These are phyloP conservation scores for Ceratobasidium sp. DNA, from an alignment of 1,284 basidiomycete genomes.

Conservation along the genomic window DNA sequence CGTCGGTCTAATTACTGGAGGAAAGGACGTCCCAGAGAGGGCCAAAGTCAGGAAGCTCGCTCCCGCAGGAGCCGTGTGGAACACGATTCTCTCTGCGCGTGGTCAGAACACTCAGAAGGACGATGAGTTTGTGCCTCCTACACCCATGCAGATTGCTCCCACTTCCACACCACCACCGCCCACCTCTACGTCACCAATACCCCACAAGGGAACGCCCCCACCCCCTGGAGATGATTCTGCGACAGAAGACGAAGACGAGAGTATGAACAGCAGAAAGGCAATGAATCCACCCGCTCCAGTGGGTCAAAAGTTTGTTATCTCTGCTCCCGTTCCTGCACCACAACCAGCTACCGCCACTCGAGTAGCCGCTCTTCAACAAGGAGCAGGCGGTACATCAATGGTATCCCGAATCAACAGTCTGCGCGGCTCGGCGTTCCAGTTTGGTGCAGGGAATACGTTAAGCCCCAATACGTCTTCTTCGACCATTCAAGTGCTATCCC, in stretches of 20 bases:
- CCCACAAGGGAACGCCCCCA: background rate
- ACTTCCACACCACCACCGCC: constrained; percentile 7
- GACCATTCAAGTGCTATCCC: background rate
- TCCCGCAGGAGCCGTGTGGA: constrained; percentile 5
- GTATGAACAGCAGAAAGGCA: background rate
- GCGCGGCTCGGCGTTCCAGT: constrained; percentile 29
- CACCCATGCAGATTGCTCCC: background rate
- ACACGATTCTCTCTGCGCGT: constrained; percentile 13
- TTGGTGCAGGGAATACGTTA: constrained; percentile 5
- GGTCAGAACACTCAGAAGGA: constrained; percentile 10
- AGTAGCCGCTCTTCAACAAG: background rate
- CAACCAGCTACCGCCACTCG: background rate
- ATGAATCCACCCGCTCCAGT: background rate
- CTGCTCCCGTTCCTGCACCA: background rate
- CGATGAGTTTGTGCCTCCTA: constrained; percentile 20
- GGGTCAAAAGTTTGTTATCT: background rate
- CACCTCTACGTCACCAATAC: constrained; percentile 8
- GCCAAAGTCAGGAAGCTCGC: constrained; percentile 6
- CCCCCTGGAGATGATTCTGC: constrained; percentile 25
- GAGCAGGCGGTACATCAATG: constrained; percentile 20
- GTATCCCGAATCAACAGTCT: constrained; percentile 39
- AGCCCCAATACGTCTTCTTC: background rate
- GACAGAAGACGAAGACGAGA: constrained; percentile 35
- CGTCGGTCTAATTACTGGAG: constrained; percentile 18
- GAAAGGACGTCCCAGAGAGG: constrained; percentile 34